phyloP scores from a whole-genome alignment of 2,329 filamentous ascomycete genomes.

The Neurospora crassa region DNA sequence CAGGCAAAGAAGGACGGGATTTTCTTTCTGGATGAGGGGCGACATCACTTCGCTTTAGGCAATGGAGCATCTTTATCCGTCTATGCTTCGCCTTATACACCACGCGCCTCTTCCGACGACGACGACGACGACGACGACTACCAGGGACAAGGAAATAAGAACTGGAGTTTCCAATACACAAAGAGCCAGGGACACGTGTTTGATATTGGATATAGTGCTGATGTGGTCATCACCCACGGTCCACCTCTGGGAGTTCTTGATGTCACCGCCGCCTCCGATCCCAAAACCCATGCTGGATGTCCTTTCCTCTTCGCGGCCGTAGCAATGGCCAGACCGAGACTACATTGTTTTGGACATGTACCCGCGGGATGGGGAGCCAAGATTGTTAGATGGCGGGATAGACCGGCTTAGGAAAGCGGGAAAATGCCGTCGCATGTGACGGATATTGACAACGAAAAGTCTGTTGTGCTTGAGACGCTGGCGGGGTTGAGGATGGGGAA shows the following conservation, averaged over 20 bases:
- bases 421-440: slow-evolving; percentile 32
- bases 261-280: neutral
- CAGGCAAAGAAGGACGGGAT: neutral
- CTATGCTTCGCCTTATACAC: neutral
- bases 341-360: slow-evolving; percentile 37
- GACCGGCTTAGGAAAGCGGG: neutral
- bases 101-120: neutral
- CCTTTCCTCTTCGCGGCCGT: slow-evolving; percentile 35
- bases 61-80: neutral
- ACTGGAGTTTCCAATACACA: slow-evolving; percentile 35
- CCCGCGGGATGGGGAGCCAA: slow-evolving; percentile 50
- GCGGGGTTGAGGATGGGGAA: slow-evolving; percentile 13
- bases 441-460: slow-evolving; percentile 36
- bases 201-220: slow-evolving; percentile 24
- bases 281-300: slow-evolving; percentile 28
- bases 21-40: neutral
- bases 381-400: slow-evolving; percentile 39
- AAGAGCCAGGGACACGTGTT: slow-evolving; percentile 26
- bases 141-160: neutral
- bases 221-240: slow-evolving; percentile 46
- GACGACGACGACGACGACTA: neutral
- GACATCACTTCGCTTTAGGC: neutral
- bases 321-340: slow-evolving; percentile 32
- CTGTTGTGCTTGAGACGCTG: slow-evolving; percentile 27
- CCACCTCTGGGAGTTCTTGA: slow-evolving; percentile 41